These are phyloP conservation scores for Juglanconis oblonga DNA, from an alignment of 2,329 filamentous ascomycete species.

Conservation along the genomic window DNA sequence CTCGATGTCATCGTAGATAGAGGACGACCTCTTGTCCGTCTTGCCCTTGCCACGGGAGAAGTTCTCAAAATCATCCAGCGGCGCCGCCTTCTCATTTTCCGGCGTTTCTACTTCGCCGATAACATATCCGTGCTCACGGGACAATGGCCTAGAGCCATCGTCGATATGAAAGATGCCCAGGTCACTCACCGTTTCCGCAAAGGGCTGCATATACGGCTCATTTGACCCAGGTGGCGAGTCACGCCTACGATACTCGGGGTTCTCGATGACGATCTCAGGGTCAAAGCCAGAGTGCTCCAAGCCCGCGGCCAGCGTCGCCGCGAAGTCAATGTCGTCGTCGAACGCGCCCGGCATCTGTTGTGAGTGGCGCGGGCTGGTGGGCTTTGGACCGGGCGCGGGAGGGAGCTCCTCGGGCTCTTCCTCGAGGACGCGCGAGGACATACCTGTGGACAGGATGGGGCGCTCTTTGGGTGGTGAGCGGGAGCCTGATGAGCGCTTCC, in stretches of 20 bases:
- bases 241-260: constrained; percentile 61
- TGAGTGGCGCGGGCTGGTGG: constrained; percentile 41
- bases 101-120: constrained; percentile 47
- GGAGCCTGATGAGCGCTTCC: constrained; percentile 8
- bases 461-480: constrained; percentile 14
- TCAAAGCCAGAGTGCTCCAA: constrained; percentile 69
- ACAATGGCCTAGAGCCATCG: constrained; percentile 20
- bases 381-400: constrained; percentile 54
- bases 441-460: constrained; percentile 12
- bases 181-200: constrained; percentile 46
- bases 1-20: constrained; percentile 25
- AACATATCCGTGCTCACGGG: constrained; percentile 40
- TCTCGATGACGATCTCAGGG: constrained; percentile 65
- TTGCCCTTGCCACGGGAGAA: constrained; percentile 19
- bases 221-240: constrained; percentile 62
- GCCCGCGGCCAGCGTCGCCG: constrained; percentile 66
- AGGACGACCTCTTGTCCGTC: constrained; percentile 29
- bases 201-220: constrained; percentile 48
- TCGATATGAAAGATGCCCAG: constrained; percentile 35
- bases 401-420: constrained; percentile 19
- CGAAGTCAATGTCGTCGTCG: constrained; percentile 65
- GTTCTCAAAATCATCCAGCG: constrained; percentile 23
- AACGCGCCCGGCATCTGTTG: constrained; percentile 64
- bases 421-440: constrained; percentile 6
- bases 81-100: constrained; percentile 30